A percentile compares a stretch with the other conserved stretches of the same genome.
These are phyloP conservation scores for Aspergillaceae sp. DNA, from an alignment of 2,329 filamentous ascomycete genomes.

Conservation along the genomic window DNA sequence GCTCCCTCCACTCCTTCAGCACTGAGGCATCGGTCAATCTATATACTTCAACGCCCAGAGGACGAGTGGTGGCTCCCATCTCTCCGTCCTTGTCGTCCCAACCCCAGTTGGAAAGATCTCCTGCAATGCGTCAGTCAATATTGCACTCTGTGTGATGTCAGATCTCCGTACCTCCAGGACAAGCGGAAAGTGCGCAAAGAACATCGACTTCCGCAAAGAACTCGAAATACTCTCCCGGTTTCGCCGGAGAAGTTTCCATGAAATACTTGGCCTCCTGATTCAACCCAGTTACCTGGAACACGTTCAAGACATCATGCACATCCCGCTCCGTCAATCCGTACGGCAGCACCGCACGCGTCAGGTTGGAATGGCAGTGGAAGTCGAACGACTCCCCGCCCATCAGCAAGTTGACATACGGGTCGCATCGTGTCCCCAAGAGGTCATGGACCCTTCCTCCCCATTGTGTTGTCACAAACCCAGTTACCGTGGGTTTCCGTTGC, in stretches of 20 bases:
- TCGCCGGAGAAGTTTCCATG: slow-evolving; percentile 50
- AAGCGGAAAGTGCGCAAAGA: slow-evolving; percentile 58
- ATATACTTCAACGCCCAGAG: slow-evolving; percentile 66
- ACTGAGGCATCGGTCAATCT: slow-evolving; percentile 48
- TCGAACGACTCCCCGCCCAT: slow-evolving; percentile 64
- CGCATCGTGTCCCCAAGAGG: slow-evolving; percentile 71
- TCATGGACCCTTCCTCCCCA: slow-evolving; percentile 66
- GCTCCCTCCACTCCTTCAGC: slow-evolving; percentile 55
- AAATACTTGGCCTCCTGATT: slow-evolving; percentile 66
- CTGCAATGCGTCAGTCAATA: slow-evolving; percentile 16
- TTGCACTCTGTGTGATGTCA: background rate
- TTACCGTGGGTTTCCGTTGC: slow-evolving; percentile 30
- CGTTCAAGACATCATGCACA: slow-evolving; percentile 76
- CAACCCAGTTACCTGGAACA: slow-evolving; percentile 76
- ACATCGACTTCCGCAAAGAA: slow-evolving; percentile 75
- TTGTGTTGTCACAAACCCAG: slow-evolving; percentile 32
- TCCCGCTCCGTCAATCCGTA: slow-evolving; percentile 63
- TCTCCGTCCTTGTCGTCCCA: slow-evolving; percentile 55
- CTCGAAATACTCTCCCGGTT: slow-evolving; percentile 51
- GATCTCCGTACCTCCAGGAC: slow-evolving; percentile 52
- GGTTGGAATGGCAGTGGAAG: slow-evolving; percentile 77
- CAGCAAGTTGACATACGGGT: slow-evolving; percentile 72
- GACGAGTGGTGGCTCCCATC: slow-evolving; percentile 62
- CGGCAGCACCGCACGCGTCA: slow-evolving; percentile 62
- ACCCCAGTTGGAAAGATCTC: slow-evolving; percentile 73